Base-by-base conservation (phyloP, 2,329 filamentous ascomycete species). In the Xylaria sp. region DNA sequence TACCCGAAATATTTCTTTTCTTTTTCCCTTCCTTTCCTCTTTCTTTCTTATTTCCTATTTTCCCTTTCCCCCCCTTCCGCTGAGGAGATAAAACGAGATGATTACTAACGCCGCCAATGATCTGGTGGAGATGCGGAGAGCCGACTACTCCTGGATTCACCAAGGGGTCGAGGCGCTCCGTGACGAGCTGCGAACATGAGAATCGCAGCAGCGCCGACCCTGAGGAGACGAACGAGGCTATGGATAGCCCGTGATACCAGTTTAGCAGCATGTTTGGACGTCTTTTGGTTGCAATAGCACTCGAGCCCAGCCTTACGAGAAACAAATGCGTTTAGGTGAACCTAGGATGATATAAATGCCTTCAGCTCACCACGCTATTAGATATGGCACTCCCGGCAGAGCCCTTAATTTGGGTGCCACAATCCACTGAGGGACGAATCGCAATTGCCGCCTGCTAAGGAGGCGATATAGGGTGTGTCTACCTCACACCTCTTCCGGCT, bases 61-160 rank as follows among this genome's bases (percentile, higher is more conserved):
- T 9, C 2, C 9, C 25, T 54, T 18, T 9, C 18, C 3, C 20
- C 48, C 37, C 18, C 6, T 44, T 44, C 13, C 2, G 8, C 7
- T 37, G 18, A 9, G 46, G 15, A 31, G 10, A 31, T 15, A 25
- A 55, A 5, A 12, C 8, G 23, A 25, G 34, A 39, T 31, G 2
- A 13, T 37, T 12, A 69, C 73, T 58, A 61, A 75, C 74, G 37
- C 76, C 76, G 12, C 76, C 76, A 39, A 77, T 75, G 18, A 77
- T 63, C 51, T 78, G 75, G 55, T 78, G 76, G 10, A 77, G 66
- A 63, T 77, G 76, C 15, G 68, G 70, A 34, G 73, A 75, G 3
- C 71, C 73, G 28, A 74, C 68, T 15, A 75, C 72, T 10, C 74
- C 74, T 44, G 74, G 74, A 15, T 74, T 74, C 7, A 75, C 73